Evolutionary conservation across 148 eudicot genomes (phyloP).

Genomic region (Rhododendron mucronatum): DNA sequence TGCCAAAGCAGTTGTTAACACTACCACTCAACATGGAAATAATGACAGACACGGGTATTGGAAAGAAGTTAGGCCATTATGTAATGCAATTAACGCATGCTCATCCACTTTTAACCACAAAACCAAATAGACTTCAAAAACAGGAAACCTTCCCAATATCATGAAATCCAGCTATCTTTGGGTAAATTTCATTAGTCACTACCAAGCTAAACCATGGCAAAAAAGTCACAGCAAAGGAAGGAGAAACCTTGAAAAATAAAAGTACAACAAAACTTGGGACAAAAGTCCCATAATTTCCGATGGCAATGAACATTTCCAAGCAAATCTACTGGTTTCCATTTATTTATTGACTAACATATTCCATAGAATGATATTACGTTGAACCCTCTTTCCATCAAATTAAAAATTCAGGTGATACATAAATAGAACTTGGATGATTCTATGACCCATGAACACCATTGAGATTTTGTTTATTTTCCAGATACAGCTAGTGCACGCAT

Average conservation of each 20-base stretch:
- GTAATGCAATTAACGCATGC: neutral
- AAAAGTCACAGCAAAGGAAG: neutral
- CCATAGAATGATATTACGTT: neutral
- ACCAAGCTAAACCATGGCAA: neutral
- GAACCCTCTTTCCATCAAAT: neutral
- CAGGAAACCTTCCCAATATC: neutral
- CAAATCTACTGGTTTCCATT: neutral
- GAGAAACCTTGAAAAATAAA: neutral
- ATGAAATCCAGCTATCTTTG: neutral
- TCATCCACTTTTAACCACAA: neutral
- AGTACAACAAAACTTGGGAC: too few relatives aligned
- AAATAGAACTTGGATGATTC: neutral
- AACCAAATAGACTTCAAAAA: neutral
- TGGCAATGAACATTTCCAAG: neutral
- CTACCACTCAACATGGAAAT: neutral
- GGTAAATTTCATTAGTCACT: neutral
- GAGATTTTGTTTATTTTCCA: neutral
- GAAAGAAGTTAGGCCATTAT: neutral
- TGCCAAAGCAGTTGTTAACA: neutral
- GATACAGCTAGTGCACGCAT: neutral
- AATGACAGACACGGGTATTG: neutral
- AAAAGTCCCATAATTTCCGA: too few relatives aligned
- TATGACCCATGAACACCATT: neutral
- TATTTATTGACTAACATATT: neutral
- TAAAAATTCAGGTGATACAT: neutral